Evolutionary conservation across 176 grass and related monocot species (phyloP), one percentile per base, ranked within the genome.

Genomic region (Microstegium vimineum): DNA sequence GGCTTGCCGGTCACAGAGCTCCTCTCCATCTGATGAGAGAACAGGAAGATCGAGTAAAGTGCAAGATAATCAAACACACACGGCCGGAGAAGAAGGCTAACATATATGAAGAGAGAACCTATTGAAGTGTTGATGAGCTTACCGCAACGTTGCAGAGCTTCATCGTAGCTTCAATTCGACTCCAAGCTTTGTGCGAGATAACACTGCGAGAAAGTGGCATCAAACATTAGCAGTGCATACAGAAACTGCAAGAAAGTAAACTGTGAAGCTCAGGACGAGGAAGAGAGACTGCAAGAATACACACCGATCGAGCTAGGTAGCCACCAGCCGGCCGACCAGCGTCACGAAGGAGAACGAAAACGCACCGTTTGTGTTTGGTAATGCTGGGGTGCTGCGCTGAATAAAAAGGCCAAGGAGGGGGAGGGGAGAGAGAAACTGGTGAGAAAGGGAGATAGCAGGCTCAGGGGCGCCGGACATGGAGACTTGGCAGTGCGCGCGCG

Each of bases 1-100:
- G 40, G 28, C 46, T 74, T 14, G 10, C 20, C 33, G 74, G 30
- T 17, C 14, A 5, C 40, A 28, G 20, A 30, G 47, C 41, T 73
- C 61, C 66, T 77, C 76, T 71, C 67, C 38, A 77, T 71, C 87
- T 84, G 71, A 61, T 8, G 23, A 40, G 51, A 49, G 65, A 42
- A 32, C 13, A 79, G 71, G 52, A 63, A 46, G 63, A n/a, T n/a
- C n/a, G n/a, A 77, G 41, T 30, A 69, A 4, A 86, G 83, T 37
- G 46, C 67, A 69, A 37, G 56, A 40, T n/a, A n/a, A n/a, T 57
- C 46, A 64, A 61, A 85, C 5, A 69, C 16, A 81, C 8, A 36
- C 0, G n/a, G n/a, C n/a, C n/a, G 36, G 18, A 30, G 3, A 31
- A 62, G 17, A 18, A 63, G 25, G 8, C 17, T n/a, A 22, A 3